Conservation (phyloP, 805 yeast genomes). For the Candida nanaspora region DNA sequence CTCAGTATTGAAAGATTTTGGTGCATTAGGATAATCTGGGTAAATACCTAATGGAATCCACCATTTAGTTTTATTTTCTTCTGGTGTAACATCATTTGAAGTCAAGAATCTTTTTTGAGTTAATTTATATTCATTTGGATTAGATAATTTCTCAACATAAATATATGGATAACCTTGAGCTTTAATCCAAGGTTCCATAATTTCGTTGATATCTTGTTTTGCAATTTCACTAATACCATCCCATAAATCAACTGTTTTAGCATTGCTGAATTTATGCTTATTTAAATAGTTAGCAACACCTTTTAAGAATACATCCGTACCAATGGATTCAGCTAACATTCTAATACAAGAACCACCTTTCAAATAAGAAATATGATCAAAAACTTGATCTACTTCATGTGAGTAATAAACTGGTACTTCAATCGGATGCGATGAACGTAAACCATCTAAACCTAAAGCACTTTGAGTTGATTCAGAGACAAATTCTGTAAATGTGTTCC, state of each 20-base stretch:
- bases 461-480: constrained; percentile 47
- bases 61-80: constrained; percentile 54
- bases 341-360: constrained; percentile 75
- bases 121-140: constrained; percentile 26
- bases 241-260: constrained; percentile 72
- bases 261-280: constrained; percentile 59
- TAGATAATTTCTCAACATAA: constrained; percentile 31
- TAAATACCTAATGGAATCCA: constrained; percentile 44
- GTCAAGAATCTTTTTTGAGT: constrained; percentile 58
- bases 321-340: constrained; percentile 70
- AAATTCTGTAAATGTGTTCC: constrained; percentile 69
- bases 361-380: constrained; percentile 75
- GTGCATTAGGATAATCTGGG: constrained; percentile 9
- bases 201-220: constrained; percentile 52
- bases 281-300: constrained; percentile 71
- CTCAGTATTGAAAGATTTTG: constrained; percentile 11
- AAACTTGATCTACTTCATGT: constrained; percentile 73
- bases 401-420: constrained; percentile 83
- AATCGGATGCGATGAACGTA: constrained; percentile 71
- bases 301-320: constrained; percentile 59
- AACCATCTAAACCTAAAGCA: constrained; percentile 49
- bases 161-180: constrained; percentile 71
- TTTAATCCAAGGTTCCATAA: constrained; percentile 70
- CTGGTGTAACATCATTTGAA: constrained; percentile 57
- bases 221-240: constrained; percentile 54